phyloP scores from a whole-genome alignment of 352 stramenopile species.

The Phytophthora idaei region DNA sequence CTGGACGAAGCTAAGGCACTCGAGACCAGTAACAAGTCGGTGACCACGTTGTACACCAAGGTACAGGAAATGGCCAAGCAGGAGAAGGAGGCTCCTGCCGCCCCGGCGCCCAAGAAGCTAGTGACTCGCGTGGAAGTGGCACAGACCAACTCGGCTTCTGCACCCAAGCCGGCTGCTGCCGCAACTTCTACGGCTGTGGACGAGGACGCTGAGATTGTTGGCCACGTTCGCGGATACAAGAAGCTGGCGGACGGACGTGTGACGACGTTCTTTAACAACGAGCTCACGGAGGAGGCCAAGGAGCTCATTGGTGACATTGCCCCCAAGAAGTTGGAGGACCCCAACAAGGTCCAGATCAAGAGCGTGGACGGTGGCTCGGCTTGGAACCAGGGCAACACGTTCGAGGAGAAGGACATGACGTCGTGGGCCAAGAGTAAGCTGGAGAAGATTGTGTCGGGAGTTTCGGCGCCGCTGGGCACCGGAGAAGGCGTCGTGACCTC shows the following conservation, averaged over 20 bases:
- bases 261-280: constrained; percentile 99
- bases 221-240: constrained; percentile 94
- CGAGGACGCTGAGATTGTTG: constrained; percentile 64
- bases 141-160: constrained; percentile 12
- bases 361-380: constrained; percentile 85
- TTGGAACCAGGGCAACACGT: constrained; percentile 95
- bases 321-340: constrained; percentile 83
- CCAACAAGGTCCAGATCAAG: constrained; percentile 81
- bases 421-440: constrained; percentile 84
- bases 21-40: constrained; percentile 80
- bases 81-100: constrained; percentile 47
- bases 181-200: constrained; percentile 39
- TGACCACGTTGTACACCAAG: constrained; percentile 64
- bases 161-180: constrained; percentile 10
- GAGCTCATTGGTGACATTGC: constrained; percentile 97
- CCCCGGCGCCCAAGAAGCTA: constrained; percentile 49
- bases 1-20: constrained; percentile 67
- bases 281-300: constrained; percentile 97
- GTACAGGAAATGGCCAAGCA: constrained; percentile 67
- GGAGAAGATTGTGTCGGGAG: constrained; percentile 54
- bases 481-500: constrained; percentile 58
- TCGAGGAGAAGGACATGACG: constrained; percentile 93
- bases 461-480: constrained; percentile 44
- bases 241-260: constrained; percentile 96
- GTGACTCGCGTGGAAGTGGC: constrained; percentile 64